Evolutionary conservation across 1,139 yeast species (phyloP).

Genomic region (Saccharomyces hybrid): DNA sequence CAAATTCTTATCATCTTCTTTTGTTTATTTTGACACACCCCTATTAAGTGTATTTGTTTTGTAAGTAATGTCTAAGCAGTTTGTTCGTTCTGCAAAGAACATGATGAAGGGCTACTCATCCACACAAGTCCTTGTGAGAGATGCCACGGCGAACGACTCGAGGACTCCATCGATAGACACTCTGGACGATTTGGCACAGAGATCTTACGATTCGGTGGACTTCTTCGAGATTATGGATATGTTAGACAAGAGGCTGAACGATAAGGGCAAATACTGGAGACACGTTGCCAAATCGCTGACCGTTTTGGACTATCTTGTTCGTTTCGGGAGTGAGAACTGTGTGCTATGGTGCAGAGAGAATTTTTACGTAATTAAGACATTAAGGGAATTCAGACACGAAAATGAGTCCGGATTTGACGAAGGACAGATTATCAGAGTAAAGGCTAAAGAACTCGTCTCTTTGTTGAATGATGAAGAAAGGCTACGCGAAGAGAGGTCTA

Average conservation of each 20-base stretch:
- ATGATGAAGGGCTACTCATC: constrained; percentile 88
- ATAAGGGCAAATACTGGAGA: constrained; percentile 97
- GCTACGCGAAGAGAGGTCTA: constrained; percentile 60
- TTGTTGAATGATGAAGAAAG: constrained; percentile 79
- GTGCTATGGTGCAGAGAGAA: constrained; percentile 93
- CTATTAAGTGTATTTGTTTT: neutral
- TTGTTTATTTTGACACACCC: neutral
- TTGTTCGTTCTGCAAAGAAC: constrained; percentile 83
- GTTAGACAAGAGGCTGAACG: constrained; percentile 87
- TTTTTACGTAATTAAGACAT: constrained; percentile 78
- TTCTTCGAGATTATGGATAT: constrained; percentile 92
- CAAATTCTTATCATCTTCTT: neutral
- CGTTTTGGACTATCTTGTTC: constrained; percentile 78
- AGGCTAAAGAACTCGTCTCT: constrained; percentile 83
- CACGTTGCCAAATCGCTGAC: constrained; percentile 91
- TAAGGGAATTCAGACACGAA: constrained; percentile 80
- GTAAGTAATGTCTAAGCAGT: constrained; percentile 52
- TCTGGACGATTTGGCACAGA: constrained; percentile 76
- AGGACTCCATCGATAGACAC: constrained; percentile 76
- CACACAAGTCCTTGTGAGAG: constrained; percentile 81
- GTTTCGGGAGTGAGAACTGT: constrained; percentile 84
- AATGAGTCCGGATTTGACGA: constrained; percentile 76
- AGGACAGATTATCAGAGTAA: constrained; percentile 82
- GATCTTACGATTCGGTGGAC: constrained; percentile 68
- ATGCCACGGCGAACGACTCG: constrained; percentile 88